phyloP scores from a whole-genome alignment of 2,329 filamentous ascomycete species.

The Penicillium digitatum region DNA sequence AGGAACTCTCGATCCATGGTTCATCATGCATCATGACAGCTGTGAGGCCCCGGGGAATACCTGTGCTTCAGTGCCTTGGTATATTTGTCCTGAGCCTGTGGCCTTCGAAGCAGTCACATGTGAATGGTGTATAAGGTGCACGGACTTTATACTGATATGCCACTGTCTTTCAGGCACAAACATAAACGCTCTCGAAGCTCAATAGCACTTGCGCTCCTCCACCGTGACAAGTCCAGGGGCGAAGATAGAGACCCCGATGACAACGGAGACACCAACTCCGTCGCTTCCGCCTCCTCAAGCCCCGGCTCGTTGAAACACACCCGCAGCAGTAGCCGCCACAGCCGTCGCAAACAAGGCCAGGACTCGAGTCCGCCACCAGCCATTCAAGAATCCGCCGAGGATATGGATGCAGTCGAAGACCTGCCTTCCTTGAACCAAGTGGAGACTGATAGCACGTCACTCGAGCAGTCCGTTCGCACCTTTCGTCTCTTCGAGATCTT shows the following conservation, averaged over 20 bases:
- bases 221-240: slow-evolving; percentile 50
- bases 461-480: slow-evolving; percentile 91
- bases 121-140: slow-evolving; percentile 4
- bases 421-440: slow-evolving; percentile 32
- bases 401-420: slow-evolving; percentile 30
- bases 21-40: slow-evolving; percentile 5
- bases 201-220: slow-evolving; percentile 52
- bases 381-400: slow-evolving; percentile 28
- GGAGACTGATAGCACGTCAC: slow-evolving; percentile 48
- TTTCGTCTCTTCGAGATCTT: slow-evolving; percentile 93
- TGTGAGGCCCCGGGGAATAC: neutral
- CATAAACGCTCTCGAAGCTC: slow-evolving; percentile 55
- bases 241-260: slow-evolving; percentile 34
- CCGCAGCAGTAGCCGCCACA: slow-evolving; percentile 31
- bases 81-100: too few species aligned
- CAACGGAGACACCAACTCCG: slow-evolving; percentile 23
- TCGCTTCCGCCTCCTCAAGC: slow-evolving; percentile 28
- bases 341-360: slow-evolving; percentile 27
- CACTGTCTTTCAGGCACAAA: slow-evolving; percentile 43
- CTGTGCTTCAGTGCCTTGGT: neutral
- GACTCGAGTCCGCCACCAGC: slow-evolving; percentile 20
- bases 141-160: slow-evolving; percentile 26
- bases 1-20: slow-evolving; percentile 13
- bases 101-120: slow-evolving; percentile 13
- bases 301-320: slow-evolving; percentile 29